Evolutionary conservation across 192 early-diverging fungal species (phyloP), one percentile per base, ranked within the genome.

Genomic region (Podila verticillata): DNA sequence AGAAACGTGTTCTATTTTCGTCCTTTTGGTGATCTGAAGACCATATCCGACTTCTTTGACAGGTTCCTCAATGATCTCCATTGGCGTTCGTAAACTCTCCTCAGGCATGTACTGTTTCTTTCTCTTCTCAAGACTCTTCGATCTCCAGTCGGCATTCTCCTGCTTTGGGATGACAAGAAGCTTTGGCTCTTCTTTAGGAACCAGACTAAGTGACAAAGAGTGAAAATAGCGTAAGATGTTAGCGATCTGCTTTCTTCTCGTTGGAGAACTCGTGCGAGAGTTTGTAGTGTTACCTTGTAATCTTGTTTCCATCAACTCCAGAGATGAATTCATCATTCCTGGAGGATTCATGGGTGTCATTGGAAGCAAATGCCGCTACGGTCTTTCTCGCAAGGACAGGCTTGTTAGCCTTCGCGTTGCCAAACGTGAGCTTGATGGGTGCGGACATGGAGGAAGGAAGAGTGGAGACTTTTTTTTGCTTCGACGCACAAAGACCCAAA

Each of bases 251-350:
- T 5, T n/a, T n/a, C 22, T 24, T 24, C 51, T 54, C n/a, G 2
- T 7, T 24, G 12, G 13, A 13, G 39, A 17, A n/a, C n/a, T 47
- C 24, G 5, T 24, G 22, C 51, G 20, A 22, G 20, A 26, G 24
- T 7, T 54, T 5, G 51, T 54, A n/a, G n/a, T 54, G 13, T 54
- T 82, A 87, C 84, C 75, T 80, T 56, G 81, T 66, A 29, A 83
- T 68, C 58, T 73, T 84, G 44, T 88, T 88, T 44, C 77, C 86
- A 61, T 87, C 86, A 12, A 88, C 65, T 15, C 86, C 87, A 47
- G 65, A 44, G 51, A 88, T 74, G 26, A 83, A 65, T 49, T 88
- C 85, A 20, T 77, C 79, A 39, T 73, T 58, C 2, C 68, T 66
- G 2, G 31, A 36, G 12, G 70, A 64, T n/a, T 85, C 82, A 17